A percentile compares a stretch with the other conserved stretches of the same genome.
Evolutionary conservation across 192 early-diverging fungal species (phyloP).

Genomic region (Backusella mclennaniae): DNA sequence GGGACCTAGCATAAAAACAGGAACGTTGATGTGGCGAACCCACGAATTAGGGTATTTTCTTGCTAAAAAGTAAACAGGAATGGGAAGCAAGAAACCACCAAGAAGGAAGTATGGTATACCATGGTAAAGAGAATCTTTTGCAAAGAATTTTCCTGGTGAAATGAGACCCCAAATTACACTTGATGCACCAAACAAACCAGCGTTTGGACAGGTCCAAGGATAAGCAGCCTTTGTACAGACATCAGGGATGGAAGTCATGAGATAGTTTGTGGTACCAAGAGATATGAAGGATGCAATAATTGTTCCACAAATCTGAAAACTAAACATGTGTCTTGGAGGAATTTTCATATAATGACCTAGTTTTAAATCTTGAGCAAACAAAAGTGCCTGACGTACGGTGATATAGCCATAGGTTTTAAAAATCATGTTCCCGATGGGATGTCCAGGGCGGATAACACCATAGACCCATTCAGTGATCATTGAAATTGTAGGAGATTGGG

Average conservation of each 20-base stretch:
- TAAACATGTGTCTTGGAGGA: conserved; percentile 78
- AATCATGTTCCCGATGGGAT: conserved; percentile 60
- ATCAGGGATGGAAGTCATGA: conserved; percentile 55
- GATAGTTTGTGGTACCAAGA: conserved; percentile 64
- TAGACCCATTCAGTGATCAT: conserved; percentile 70
- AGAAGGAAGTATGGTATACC: conserved; percentile 56
- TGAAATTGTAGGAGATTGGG: conserved; percentile 54
- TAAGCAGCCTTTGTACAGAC: conserved; percentile 62
- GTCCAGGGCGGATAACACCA: conserved; percentile 62
- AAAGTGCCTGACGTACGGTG: conserved; percentile 58
- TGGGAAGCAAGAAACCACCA: conserved; percentile 64
- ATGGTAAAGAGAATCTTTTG: conserved; percentile 42
- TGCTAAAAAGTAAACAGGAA: conserved; percentile 67
- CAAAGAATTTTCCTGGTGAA: conserved; percentile 69
- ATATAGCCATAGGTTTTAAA: conserved; percentile 71
- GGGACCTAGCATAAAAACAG: conserved; percentile 62
- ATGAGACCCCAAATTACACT: conserved; percentile 83
- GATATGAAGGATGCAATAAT: conserved; percentile 68
- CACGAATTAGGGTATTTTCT: conserved; percentile 65
- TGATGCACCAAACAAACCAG: conserved; percentile 59
- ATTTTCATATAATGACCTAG: conserved; percentile 84
- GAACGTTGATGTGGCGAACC: conserved; percentile 67
- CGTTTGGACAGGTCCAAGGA: conserved; percentile 66
- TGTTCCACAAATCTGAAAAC: conserved; percentile 73
- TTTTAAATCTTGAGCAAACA: conserved; percentile 67